Evolutionary conservation across 306 rosid genomes (phyloP), one percentile per base, ranked within the genome.

Genomic region (Potentilla sterilis): DNA sequence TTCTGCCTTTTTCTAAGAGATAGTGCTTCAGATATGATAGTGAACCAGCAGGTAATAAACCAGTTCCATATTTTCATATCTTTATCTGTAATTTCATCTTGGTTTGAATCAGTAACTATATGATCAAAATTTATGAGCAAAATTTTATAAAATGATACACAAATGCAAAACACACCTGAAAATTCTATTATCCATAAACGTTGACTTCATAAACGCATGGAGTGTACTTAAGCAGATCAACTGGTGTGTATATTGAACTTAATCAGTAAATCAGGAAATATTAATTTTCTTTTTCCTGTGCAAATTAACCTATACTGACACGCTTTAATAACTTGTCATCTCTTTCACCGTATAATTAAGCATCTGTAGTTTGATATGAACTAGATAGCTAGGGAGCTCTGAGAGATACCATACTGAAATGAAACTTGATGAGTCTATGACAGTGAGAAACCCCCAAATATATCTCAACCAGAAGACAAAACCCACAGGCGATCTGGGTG

Each of bases 401-500:
- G 57, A 51, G 18, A 49, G 5, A 14, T 8, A 54, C 32, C 9
- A 9, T 21, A 21, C 62, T 9, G 14, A 55, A 21, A 21, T 12
- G 19, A 32, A 61, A 61, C 67, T 12, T 58, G 34, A 55, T 12
- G 6, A 59, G 19, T 4, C 38, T 32, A 24, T 24, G 40, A 13
- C 68, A 63, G 68, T 35, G 68, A 28, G 68, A 15, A 38, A 38
- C 18, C 47, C 47, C 32, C 7, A 65, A 35, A 35, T 7, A 3
- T 38, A 65, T 37, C 24, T 65, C 69, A 37, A 65, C 68, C 43
- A 63, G 42, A 63, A 35, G 68, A 18, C 69, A 64, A 16, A n/a
- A 38, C 46, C 28, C 1, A 18, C 47, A 9, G 28, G 9, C 13
- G 38, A 65, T 65, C 69, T 65, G 46, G 28, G 69, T 35, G 14